A percentile compares a stretch with the other conserved stretches of the same genome.
These are phyloP conservation scores for Talaromyces pinophilus DNA, from an alignment of 2,329 filamentous ascomycete species.

Conservation along the genomic window DNA sequence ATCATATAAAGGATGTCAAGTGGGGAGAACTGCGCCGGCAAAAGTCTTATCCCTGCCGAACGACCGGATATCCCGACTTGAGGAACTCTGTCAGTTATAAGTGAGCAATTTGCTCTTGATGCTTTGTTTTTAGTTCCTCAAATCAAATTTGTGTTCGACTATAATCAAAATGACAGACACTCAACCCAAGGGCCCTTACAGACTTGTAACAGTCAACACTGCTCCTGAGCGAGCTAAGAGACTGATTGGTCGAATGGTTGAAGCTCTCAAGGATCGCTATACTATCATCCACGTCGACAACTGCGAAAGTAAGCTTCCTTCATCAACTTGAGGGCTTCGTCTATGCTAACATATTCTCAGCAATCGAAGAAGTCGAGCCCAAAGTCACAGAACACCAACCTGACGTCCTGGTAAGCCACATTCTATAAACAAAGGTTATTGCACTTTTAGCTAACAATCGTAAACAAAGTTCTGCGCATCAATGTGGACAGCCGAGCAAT, in stretches of 20 bases:
- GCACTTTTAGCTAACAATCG: not conserved
- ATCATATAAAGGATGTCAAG: conserved; percentile 17
- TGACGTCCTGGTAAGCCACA: conserved; percentile 54
- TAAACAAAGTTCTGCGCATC: conserved; percentile 60
- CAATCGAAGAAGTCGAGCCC: conserved; percentile 57
- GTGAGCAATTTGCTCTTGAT: not conserved
- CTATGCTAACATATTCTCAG: conserved; percentile 26
- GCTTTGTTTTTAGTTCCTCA: not conserved
- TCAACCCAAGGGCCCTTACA: conserved; percentile 57
- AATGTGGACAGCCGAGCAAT: conserved; percentile 55
- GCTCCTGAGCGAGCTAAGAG: conserved; percentile 65
- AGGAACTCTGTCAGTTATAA: conserved; percentile 25
- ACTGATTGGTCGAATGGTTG: conserved; percentile 62
- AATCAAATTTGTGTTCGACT: conserved; percentile 22
- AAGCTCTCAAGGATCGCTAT: conserved; percentile 64
- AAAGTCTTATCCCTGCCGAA: conserved; percentile 20
- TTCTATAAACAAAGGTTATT: not conserved
- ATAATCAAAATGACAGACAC: conserved; percentile 21
- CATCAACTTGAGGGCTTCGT: not conserved
- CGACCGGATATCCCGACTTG: conserved; percentile 17
- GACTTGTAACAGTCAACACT: conserved; percentile 68
- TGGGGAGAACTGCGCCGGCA: conserved; percentile 27
- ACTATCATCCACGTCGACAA: conserved; percentile 65
- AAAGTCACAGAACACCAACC: conserved; percentile 57
- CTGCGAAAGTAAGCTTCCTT: conserved; percentile 56